Evolutionary conservation across 352 stramenopile species (phyloP).

Genomic region (Globisporangium uncinulatum): DNA sequence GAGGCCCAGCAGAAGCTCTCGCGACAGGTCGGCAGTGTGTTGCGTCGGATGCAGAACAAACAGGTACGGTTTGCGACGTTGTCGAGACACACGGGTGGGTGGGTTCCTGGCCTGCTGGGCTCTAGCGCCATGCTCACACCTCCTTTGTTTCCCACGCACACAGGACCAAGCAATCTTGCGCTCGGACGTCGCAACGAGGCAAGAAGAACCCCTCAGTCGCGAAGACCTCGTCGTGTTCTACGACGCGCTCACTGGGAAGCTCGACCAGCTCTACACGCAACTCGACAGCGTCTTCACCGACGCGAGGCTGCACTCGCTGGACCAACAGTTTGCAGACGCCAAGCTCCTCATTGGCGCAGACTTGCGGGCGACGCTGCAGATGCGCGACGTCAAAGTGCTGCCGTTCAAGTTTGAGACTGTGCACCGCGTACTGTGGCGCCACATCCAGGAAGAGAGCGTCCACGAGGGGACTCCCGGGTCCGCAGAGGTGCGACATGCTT

Average conservation of each 20-base stretch:
- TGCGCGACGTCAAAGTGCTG: slow-evolving; percentile 5
- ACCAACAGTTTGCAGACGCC: slow-evolving; percentile 5
- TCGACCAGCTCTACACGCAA: slow-evolving; percentile 1
- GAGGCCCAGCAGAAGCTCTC: neutral
- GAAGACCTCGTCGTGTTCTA: slow-evolving; percentile 5
- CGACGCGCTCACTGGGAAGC: slow-evolving; percentile 6
- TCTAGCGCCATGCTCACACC: too few relatives aligned
- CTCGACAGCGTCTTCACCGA: slow-evolving; percentile 5
- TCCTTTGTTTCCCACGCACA: neutral
- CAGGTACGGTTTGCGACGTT: neutral
- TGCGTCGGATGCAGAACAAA: slow-evolving; percentile 3
- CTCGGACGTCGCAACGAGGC: neutral
- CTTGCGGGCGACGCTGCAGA: slow-evolving; percentile 1
- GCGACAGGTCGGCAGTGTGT: neutral
- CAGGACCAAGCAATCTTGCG: neutral
- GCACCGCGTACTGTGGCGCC: neutral
- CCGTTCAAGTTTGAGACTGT: slow-evolving; percentile 8
- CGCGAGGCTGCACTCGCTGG: neutral
- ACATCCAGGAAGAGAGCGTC: neutral
- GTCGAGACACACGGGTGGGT: too few relatives aligned
- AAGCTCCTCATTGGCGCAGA: neutral
- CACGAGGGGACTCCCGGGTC: neutral
- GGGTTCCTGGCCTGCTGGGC: too few relatives aligned
- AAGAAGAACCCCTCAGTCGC: neutral
- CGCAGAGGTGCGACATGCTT: neutral